phyloP scores from a whole-genome alignment of 108 stramenopile genomes.

The Fistulifera pelliculosa region DNA sequence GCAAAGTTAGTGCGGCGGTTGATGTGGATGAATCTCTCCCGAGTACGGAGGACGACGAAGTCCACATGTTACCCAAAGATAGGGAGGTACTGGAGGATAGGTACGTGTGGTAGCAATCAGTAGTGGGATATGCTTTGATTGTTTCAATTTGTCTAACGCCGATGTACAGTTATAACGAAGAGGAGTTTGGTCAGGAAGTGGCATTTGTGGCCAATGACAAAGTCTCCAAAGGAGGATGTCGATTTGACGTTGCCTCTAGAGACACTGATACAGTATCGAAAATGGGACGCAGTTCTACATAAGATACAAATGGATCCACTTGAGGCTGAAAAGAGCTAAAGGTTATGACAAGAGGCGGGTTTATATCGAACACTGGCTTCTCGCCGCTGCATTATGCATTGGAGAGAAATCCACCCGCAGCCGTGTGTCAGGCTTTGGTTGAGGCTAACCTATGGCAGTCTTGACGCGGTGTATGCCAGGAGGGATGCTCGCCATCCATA shows the following conservation, averaged over 20 bases:
- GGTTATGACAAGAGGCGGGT: conserved; percentile 70
- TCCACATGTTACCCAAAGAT: no score
- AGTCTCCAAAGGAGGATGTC: not conserved
- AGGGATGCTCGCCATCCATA: conserved; percentile 66
- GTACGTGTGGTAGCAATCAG: no score
- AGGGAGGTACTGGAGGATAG: no score
- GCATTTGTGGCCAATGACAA: no score
- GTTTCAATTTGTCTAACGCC: no score
- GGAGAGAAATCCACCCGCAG: conserved; percentile 60
- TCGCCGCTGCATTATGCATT: conserved; percentile 73
- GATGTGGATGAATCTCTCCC: conserved; percentile 34
- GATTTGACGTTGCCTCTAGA: conserved; percentile 18
- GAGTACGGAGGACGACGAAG: no score
- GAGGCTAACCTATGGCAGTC: conserved; percentile 45
- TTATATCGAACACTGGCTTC: conserved; percentile 50
- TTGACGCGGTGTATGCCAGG: conserved; percentile 56
- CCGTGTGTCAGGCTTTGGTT: conserved; percentile 50
- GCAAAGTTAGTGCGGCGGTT: no score
- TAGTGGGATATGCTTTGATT: no score
- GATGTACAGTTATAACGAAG: no score
- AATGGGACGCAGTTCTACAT: conserved; percentile 56
- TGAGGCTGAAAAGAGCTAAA: conserved; percentile 48
- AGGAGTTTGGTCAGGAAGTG: no score
- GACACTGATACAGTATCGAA: conserved; percentile 45
- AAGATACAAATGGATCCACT: conserved; percentile 41